Evolutionary conservation across 768 basidiomycete genomes (phyloP), one percentile per base, ranked within the genome.

Genomic region (Chalciporus pseudorubinellus): DNA sequence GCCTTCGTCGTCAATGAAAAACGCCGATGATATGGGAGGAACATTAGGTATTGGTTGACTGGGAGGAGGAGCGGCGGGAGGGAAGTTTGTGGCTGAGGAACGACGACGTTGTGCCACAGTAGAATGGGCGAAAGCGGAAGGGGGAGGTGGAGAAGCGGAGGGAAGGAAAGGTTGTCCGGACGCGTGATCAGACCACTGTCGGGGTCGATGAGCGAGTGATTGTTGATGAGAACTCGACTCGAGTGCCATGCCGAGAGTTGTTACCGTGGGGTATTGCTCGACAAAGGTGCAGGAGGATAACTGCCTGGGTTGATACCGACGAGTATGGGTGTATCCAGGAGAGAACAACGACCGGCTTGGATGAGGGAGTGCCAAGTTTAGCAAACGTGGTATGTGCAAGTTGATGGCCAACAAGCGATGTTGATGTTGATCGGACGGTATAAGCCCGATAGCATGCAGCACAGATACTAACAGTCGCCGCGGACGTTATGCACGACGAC

Each of bases 11-110:
- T 59, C 57, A 29, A 48, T 54, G 36, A 52, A n/a, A 48, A 48
- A 43, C 36, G 40, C 44, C 19, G 59, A 51, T 22, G 66, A 60
- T 26, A 68, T 58, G 16, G 65, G 58, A 36, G 88, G 88, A 31
- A 88, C 60, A 59, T 74, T 82, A 44, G 88, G 88, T 52, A 90
- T 89, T 44, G 88, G 88, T 59, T 82, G 79, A 61, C 74, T 81
- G 19, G 88, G 88, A 39, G 88, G 88, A 18, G 88, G 88, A 3
- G 72, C 82, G 34, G 84, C 79, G 6, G 87, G 86, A 40, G 85
- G 80, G 21, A 75, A 72, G 60, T 81, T 77, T 12, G 81, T 78
- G 50, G 79, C 83, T 48, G 83, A 82, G 21, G 86, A 89, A 59
- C 88, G 86, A 46, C 88, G 83, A 49, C 86, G 82, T 54, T 79